Base-by-base conservation (phyloP, 2,329 filamentous ascomycete species). In the Capronia coronata region DNA sequence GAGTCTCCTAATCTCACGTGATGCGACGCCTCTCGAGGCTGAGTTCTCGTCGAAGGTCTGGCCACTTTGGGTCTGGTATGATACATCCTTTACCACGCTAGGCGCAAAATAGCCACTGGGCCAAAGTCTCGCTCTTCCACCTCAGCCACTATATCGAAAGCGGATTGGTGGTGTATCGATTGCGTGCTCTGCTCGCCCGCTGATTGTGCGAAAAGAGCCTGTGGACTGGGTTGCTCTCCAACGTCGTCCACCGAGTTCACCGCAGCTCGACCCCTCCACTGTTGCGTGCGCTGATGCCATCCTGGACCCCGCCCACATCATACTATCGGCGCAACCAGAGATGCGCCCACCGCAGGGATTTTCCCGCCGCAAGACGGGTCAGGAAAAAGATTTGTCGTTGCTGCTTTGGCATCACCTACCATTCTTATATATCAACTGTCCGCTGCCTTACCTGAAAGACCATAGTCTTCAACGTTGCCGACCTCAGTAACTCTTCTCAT, bases 371-470 rank as follows among this genome's bases (percentile, higher is more conserved):
- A 34, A 32, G 7, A 11, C 29, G 29, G 29, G 29, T 11, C 3
- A 32, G 11, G 42, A 46, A 51, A 54, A 54, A 49, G 52, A 54
- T 51, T 54, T 51, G 52, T 51, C 52, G 51, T 46, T 27, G 46
- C 35, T 29, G 29, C 16, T 34, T 45, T 39, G 27, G 32, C 37
- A 29, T 23, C 34, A 29, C 14, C 30, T 10, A 30, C 25, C 25
- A 34, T 16, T 34, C 25, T 19, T 32, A 11, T 34, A 46, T 46
- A 18, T 22, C 42, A 34, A 42, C 21, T 39, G 6, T 37, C 22
- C n/a, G 42, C 42, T 32, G 21, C 23, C 42, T 32, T 38, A 19
- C 25, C 19, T 30, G 39, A 43, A 25, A 41, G n/a, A 21, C 23
- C 41, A 27, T 44, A 11, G 14, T 9, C 19, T 13, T 21, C 7